Evolutionary conservation across 495 filamentous ascomycete genomes (phyloP).

Genomic region (Cercophora samala): DNA sequence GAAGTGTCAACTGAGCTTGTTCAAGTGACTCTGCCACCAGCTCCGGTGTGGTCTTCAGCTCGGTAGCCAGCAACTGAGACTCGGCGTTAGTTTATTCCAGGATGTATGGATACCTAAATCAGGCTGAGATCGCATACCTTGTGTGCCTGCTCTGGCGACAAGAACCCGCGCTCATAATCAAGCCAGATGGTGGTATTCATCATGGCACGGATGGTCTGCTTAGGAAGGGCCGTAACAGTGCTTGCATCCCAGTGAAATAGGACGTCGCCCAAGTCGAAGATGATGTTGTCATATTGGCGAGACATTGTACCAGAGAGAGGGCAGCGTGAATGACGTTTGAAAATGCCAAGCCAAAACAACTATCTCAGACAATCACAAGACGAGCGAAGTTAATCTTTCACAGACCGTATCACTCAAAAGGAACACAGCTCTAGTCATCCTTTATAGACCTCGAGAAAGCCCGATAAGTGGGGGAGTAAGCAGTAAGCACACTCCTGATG

Average conservation of each 20-base stretch:
- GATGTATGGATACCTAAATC: background rate
- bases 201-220: background rate
- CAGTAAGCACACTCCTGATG: too few species aligned
- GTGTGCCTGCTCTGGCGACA: constrained; percentile 9
- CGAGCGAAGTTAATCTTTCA: too few species aligned
- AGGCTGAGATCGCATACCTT: too few species aligned
- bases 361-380: background rate
- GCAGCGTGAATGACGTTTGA: background rate
- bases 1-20: constrained; percentile 4
- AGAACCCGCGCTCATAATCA: constrained; percentile 3
- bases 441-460: too few species aligned
- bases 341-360: background rate
- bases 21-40: constrained; percentile 4
- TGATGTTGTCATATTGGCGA: constrained; percentile 13
- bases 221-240: constrained; percentile 6
- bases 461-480: too few species aligned
- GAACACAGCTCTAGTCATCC: too few species aligned
- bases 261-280: constrained; percentile 16
- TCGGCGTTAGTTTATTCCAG: background rate
- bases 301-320: constrained; percentile 3
- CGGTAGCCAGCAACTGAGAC: background rate
- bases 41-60: constrained; percentile 2
- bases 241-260: constrained; percentile 17
- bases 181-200: constrained; percentile 9
- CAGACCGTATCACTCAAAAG: too few species aligned